Evolutionary conservation across 306 rosid species (phyloP), one percentile per base, ranked within the genome.

Genomic region (Castanopsis chinensis): DNA sequence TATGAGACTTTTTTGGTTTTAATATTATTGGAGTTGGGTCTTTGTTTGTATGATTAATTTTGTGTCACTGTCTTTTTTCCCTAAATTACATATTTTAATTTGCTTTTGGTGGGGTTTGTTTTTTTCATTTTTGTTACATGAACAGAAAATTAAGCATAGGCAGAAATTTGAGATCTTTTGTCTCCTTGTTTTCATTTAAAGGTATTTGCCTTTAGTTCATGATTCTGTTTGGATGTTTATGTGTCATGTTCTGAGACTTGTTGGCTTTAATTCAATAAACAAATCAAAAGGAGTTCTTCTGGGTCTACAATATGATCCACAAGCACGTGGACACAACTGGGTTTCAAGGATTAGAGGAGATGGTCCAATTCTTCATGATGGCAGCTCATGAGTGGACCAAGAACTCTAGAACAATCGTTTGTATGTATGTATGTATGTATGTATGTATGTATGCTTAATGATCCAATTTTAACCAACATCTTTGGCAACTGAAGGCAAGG

Each of bases 1-100:
- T 74, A 76, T 58, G 59, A 81, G 60, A 60, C 78, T 25, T 72
- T 78, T 73, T 63, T 80, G 65, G 28, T 70, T 20, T 78, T 61
- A 32, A 70, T 64, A 18, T 73, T 80, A 43, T 63, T 51, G 72
- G 58, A 51, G 75, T 81, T 58, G 61, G 52, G 45, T 69, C 61
- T 75, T 45, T 52, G 59, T 79, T 80, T 83, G 32, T 57, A 67
- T 79, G 65, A 37, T 60, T 67, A 74, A 14, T 20, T 5, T 49
- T 60, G 78, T 73, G 53, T 58, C 69, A 37, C 19, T 75, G 60
- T 72, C 55, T 74, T 82, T 25, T 30, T 51, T 70, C 64, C 70
- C 71, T 52, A 49, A 27, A 37, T 21, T 54, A 59, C 71, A 35
- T 72, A 7, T 74, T 72, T 58, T 8, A 71, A 43, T 59, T 79